Evolutionary conservation across 1,284 basidiomycete species (phyloP).

Genomic region (Marasmius fiardii): DNA sequence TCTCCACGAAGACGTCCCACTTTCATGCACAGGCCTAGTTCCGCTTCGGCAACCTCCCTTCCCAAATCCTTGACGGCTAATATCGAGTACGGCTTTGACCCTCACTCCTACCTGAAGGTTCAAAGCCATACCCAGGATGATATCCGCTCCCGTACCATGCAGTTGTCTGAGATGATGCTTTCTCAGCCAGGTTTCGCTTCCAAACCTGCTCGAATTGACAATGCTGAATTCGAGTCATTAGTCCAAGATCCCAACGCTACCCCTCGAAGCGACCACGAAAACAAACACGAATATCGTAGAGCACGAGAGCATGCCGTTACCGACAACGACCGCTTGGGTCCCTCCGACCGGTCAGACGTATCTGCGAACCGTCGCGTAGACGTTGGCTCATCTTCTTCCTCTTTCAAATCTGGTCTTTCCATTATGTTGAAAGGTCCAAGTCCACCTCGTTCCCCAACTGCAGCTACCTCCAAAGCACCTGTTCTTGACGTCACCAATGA

Average conservation of each 20-base stretch:
- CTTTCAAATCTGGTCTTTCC: slow-evolving; percentile 12
- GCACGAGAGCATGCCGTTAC: too few relatives aligned
- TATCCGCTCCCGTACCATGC: slow-evolving; percentile 65
- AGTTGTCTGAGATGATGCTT: slow-evolving; percentile 55
- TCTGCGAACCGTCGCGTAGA: too few relatives aligned
- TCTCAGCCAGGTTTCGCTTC: slow-evolving; percentile 18
- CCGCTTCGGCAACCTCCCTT: not conserved
- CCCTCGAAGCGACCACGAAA: too few relatives aligned
- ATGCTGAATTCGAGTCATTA: too few relatives aligned
- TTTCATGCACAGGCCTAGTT: not conserved
- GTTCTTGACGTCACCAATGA: not conserved
- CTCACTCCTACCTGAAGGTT: slow-evolving; percentile 22
- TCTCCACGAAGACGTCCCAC: not conserved
- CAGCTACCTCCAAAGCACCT: not conserved
- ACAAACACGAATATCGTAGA: too few relatives aligned
- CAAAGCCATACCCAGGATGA: slow-evolving; percentile 50
- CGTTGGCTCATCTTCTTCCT: not conserved
- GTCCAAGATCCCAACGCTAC: too few relatives aligned
- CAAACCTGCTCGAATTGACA: not conserved
- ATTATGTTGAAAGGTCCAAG: not conserved
- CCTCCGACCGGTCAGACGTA: too few relatives aligned
- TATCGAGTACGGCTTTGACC: slow-evolving; percentile 2
- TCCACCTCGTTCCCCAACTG: not conserved
- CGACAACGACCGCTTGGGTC: too few relatives aligned
- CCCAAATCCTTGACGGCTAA: not conserved